Conservation (phyloP, 139 green algal species). For the Chlorella sorokiniana region DNA sequence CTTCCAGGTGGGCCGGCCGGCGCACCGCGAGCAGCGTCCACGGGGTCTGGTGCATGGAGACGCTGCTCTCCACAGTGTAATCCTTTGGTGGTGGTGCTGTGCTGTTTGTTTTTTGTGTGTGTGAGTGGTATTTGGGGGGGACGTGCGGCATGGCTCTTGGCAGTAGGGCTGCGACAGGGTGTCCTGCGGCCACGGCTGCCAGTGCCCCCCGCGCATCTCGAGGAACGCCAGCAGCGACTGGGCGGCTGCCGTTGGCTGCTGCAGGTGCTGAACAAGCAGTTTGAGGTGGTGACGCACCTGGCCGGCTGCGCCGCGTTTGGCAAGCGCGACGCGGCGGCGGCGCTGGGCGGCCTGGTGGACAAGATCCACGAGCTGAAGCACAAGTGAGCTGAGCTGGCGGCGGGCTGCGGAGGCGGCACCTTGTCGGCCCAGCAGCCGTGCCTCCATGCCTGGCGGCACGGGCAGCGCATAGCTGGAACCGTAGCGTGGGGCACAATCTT, state of each 20-base stretch:
- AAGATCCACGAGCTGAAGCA: slow-evolving; percentile 64
- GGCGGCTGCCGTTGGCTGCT: background rate
- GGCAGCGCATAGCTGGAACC: background rate
- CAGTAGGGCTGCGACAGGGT: too few species aligned
- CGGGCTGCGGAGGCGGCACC: background rate
- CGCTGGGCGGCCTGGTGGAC: slow-evolving; percentile 77
- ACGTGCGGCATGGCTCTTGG: too few species aligned
- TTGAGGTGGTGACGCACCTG: slow-evolving; percentile 78
- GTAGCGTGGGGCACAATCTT: background rate
- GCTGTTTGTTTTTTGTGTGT: too few species aligned
- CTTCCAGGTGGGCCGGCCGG: slow-evolving; percentile 94
- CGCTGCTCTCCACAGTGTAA: background rate
- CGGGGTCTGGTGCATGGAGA: background rate
- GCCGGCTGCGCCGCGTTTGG: slow-evolving; percentile 52
- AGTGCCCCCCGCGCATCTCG: too few species aligned
- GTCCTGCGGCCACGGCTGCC: too few species aligned
- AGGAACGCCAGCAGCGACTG: background rate
- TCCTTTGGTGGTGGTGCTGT: background rate
- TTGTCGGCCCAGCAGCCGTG: too few species aligned
- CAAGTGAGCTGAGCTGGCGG: slow-evolving; percentile 11
- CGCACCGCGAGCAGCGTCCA: too few species aligned
- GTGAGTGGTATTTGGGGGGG: background rate
- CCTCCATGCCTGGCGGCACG: too few species aligned
- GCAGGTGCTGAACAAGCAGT: slow-evolving; percentile 85
- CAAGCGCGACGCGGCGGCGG: slow-evolving; percentile 64